Base-by-base conservation (phyloP, 257 asterid species). In the Schizonepeta tenuifolia region DNA sequence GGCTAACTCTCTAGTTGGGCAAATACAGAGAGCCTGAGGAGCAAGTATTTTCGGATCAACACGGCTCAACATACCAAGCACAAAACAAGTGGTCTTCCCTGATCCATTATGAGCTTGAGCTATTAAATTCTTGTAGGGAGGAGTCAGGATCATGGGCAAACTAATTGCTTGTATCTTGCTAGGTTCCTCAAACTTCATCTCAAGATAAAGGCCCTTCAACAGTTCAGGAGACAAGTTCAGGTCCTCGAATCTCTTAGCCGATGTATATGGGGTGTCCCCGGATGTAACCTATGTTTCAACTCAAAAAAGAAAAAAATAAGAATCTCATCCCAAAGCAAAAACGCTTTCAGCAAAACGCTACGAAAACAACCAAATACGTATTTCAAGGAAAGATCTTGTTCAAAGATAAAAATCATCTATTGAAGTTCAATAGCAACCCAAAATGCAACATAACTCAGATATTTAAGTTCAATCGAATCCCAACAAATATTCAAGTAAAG, bases 41-140 rank as follows among this genome's bases (percentile, higher is more conserved):
- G 86, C 93, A 71, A 2, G 47, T 36, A 81, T 35, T 14, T 73
- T 90, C 4, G 97, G 88, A 77, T 91, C 93, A 15, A 91, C 78
- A 6, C 99, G 96, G 81, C 98, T 89, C 91, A 94, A 68, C 99
- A 94, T 94, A 10, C 99, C 99, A 53, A 94, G 97, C 65, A 89
- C 96, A 59, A 94, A 94, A 78, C 99, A 94, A 17, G 99, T 94
- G 12, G 99, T 94, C 89, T 94, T 94, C 60, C 99, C 97, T 9
- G 97, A 91, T 9, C 99, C 99, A 81, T 92, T 94, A 71, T 88
- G 98, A 75, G 98, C 99, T 83, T 92, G 99, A 77, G 98, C 99
- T 28, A 94, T 89, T 76, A 94, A 77, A 84, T 90, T 86, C 87
- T 84, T 87, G 83, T 82, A 40, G 0, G 99, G 99, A 17, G 97